A percentile compares a stretch with the other conserved stretches of the same genome.
phyloP scores from a whole-genome alignment of 768 basidiomycete species.

The Hydnomerulius pinastri region DNA sequence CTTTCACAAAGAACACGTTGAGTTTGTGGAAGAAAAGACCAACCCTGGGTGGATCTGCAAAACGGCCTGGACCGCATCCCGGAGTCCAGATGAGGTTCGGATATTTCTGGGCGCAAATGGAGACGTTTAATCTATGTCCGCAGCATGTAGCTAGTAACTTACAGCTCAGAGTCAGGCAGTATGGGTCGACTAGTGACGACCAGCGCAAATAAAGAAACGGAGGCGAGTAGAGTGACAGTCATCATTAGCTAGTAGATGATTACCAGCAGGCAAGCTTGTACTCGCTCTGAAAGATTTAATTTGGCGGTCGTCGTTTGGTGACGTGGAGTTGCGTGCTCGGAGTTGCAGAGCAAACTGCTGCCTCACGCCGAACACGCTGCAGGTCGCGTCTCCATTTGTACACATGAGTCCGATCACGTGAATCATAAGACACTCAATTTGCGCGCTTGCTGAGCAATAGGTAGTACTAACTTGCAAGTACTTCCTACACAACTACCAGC shows the following conservation, averaged over 20 bases:
- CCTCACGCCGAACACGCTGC: slow-evolving; percentile 25
- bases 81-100: slow-evolving; percentile 22
- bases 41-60: slow-evolving; percentile 40
- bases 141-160: slow-evolving; percentile 20
- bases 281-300: slow-evolving; percentile 1
- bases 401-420: slow-evolving; percentile 22
- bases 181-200: slow-evolving; percentile 46
- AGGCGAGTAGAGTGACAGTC: slow-evolving; percentile 41
- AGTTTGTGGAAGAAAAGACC: slow-evolving; percentile 19
- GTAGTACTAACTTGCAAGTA: background rate
- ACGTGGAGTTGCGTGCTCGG: slow-evolving; percentile 6
- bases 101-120: slow-evolving; percentile 12
- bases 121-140: slow-evolving; percentile 15
- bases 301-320: background rate
- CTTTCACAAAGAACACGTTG: slow-evolving; percentile 1
- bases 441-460: too few species aligned
- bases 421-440: slow-evolving; percentile 2
- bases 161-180: slow-evolving; percentile 28
- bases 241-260: slow-evolving; percentile 21
- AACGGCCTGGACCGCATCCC: slow-evolving; percentile 35
- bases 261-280: background rate
- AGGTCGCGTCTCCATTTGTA: slow-evolving; percentile 28
- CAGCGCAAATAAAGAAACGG: slow-evolving; percentile 43
- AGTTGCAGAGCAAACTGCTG: slow-evolving; percentile 21
- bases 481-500: background rate